phyloP scores from a whole-genome alignment of 129 eudicot species.

The Deinandra increscens region DNA sequence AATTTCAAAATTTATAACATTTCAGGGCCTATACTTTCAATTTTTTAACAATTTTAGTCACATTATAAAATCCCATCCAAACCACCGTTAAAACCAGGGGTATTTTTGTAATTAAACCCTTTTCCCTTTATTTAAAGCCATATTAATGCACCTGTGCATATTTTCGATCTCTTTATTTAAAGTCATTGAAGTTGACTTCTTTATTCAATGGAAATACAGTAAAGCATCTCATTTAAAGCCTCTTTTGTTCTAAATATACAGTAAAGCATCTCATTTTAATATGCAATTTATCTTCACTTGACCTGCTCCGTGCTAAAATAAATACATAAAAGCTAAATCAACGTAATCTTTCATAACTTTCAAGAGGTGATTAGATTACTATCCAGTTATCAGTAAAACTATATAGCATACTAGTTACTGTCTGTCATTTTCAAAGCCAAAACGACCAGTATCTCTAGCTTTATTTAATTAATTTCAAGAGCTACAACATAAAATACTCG shows the following conservation, averaged over 20 bases:
- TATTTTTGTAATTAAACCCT: too few relatives aligned
- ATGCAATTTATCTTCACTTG: slow-evolving; percentile 12
- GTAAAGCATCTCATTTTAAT: slow-evolving; percentile 10
- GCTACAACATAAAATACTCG: background rate
- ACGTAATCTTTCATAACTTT: background rate
- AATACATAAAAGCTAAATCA: background rate
- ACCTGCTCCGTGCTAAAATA: slow-evolving; percentile 3
- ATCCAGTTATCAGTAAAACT: background rate
- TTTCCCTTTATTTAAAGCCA: too few relatives aligned
- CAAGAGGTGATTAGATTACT: background rate
- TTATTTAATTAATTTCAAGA: background rate
- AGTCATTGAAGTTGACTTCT: too few relatives aligned
- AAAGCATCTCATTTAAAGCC: too few relatives aligned
- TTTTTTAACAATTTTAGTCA: too few relatives aligned
- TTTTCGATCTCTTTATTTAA: too few relatives aligned
- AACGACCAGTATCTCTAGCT: background rate
- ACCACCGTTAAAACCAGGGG: too few relatives aligned
- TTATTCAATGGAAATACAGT: too few relatives aligned
- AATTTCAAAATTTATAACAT: too few relatives aligned
- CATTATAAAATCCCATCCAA: too few relatives aligned
- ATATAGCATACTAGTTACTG: background rate
- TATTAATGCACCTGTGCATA: too few relatives aligned
- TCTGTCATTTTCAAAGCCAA: background rate
- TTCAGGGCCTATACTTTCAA: too few relatives aligned
- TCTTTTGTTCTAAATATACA: background rate